These are phyloP conservation scores for Corynascus novoguineensis DNA, from an alignment of 495 filamentous ascomycete genomes.

Conservation along the genomic window DNA sequence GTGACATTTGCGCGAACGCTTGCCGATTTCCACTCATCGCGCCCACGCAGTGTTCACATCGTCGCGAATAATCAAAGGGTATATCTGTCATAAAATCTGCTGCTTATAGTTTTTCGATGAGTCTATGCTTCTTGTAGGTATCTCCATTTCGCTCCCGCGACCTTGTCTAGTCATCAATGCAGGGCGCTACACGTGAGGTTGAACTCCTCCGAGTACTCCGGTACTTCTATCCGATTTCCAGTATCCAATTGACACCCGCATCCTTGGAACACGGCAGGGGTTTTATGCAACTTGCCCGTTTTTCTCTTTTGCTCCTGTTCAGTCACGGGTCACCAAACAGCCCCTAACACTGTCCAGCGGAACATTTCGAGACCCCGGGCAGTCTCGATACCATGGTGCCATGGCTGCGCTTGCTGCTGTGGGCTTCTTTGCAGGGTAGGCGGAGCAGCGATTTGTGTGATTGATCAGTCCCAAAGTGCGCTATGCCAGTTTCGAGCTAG, in stretches of 20 bases:
- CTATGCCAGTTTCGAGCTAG: constrained; percentile 21
- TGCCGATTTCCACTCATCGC: too few species aligned
- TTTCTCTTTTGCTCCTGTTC: constrained; percentile 10
- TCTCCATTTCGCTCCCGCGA: background rate
- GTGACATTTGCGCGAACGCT: too few species aligned
- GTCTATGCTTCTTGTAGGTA: too few species aligned
- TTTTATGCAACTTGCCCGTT: constrained; percentile 19
- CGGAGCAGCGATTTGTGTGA: constrained; percentile 25
- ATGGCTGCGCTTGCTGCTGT: constrained; percentile 7
- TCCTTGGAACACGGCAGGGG: background rate
- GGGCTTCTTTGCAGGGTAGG: constrained; percentile 17
- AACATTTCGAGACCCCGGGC: constrained; percentile 15
- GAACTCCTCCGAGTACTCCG: background rate
- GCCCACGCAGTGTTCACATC: too few species aligned
- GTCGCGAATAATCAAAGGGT: too few species aligned
- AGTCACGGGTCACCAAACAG: background rate
- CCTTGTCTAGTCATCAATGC: background rate
- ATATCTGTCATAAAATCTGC: too few species aligned
- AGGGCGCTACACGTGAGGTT: background rate
- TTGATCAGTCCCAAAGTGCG: constrained; percentile 22
- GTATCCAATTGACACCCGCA: background rate
- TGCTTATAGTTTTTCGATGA: background rate
- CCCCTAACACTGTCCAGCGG: constrained; percentile 13
- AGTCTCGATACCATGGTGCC: too few species aligned
- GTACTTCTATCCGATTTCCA: too few species aligned